Conservation (phyloP, 108 stramenopile species). For the Fragilaria radians region DNA sequence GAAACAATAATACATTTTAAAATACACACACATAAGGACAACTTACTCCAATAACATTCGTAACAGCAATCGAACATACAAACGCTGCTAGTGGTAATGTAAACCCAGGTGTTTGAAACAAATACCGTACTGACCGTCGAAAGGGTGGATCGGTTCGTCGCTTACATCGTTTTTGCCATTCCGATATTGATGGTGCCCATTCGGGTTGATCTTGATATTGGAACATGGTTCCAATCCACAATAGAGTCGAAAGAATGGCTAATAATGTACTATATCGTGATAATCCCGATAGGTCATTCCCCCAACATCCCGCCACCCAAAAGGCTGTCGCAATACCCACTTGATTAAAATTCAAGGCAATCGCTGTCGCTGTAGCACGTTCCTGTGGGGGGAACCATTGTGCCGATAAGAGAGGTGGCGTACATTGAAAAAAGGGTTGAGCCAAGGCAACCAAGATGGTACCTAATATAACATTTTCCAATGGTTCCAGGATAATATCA, state of each 20-base stretch:
- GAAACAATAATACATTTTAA: no score
- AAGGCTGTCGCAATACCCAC: constrained; percentile 77
- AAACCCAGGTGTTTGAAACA: constrained; percentile 65
- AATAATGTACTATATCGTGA: constrained; percentile 52
- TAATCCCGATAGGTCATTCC: constrained; percentile 25
- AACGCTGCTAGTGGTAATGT: constrained; percentile 64
- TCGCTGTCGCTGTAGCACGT: constrained; percentile 56
- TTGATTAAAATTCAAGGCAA: constrained; percentile 73
- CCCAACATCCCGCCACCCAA: constrained; percentile 59
- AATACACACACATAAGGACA: no score
- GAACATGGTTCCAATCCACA: constrained; percentile 39
- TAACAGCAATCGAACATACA: constrained; percentile 73
- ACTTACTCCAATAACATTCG: constrained; percentile 73
- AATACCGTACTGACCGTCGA: constrained; percentile 60
- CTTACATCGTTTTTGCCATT: constrained; percentile 30
- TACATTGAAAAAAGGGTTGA: constrained; percentile 78
- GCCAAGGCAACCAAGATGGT: constrained; percentile 61
- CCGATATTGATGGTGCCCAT: constrained; percentile 47
- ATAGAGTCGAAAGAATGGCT: constrained; percentile 24
- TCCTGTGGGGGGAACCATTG: constrained; percentile 61
- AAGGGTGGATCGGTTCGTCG: constrained; percentile 59
- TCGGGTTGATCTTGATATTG: constrained; percentile 51
- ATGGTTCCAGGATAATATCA: constrained; percentile 16
- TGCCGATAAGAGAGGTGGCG: constrained; percentile 55
- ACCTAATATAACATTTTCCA: constrained; percentile 35